Evolutionary conservation across 345 rosid species (phyloP), one percentile per base, ranked within the genome.

Genomic region (Eutrema japonicum): DNA sequence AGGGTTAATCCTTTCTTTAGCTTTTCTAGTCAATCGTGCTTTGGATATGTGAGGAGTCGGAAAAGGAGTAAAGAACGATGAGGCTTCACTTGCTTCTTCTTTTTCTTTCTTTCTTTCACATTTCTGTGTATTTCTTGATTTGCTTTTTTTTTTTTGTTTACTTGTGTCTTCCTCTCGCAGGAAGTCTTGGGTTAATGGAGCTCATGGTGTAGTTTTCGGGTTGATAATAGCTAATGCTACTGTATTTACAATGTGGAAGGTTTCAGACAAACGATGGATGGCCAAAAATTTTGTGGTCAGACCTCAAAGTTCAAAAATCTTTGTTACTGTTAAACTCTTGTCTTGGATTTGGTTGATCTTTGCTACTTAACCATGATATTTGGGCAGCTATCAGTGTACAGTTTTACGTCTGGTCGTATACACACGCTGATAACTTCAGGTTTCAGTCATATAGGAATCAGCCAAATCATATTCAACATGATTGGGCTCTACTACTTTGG

Each of bases 401-500:
- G 86, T 49, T n/a, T 89, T 66, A 71, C 22, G 77, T 68, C 58
- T 58, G 91, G 94, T 26, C 86, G 78, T 49, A 14, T 91, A 70
- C 92, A 89, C 77, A 87, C 88, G 1, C 54, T 87, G 72, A 72
- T 91, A 80, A 90, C 96, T 67, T 84, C 86, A 42, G 96, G 96
- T 33, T 89, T 93, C 85, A 86, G 89, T 77, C 86, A 93, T 81
- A 42, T 78, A 67, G 83, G 65, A 51, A 9, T 14, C 27, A 84
- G 35, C 67, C 88, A 86, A 66, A 38, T 85, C 59, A n/a, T 80
- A 22, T 65, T 77, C 13, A 93, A 91, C 85, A 90, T 90, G 96
- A 48, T 89, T 59, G 96, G 88, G 55, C 91, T 90, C 70, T 89
- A 80, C 88, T 89, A 89, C 87, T 93, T 93, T 5, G 94, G 96